Base-by-base conservation (phyloP, 1,284 basidiomycete species). In the Boletellus dicymbophilus region DNA sequence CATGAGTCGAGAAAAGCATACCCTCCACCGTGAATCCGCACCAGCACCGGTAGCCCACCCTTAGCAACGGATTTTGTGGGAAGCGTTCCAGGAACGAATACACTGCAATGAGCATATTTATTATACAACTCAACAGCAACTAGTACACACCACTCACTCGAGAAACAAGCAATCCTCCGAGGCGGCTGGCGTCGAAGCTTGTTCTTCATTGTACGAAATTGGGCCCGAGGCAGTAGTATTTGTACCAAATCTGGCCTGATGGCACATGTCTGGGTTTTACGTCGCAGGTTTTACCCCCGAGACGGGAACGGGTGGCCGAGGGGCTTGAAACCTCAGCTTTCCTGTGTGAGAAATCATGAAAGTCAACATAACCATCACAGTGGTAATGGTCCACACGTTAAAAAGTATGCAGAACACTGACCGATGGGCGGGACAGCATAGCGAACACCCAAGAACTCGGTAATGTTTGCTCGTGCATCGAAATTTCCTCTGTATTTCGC, bases 11-110 rank as follows among this genome's bases (percentile, higher is more conserved):
- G 4, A 3, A n/a, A 33, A 37, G 4, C 55, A 3, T 40, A 60
- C 59, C 59, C 58, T 41, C 59, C 58, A n/a, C 57, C 58, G 9
- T 62, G 59, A 46, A 59, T 59, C 59, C 59, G 60, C 3, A 62
- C 44, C 21, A 59, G 13, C 4, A 59, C 58, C 27, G 59, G 58
- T 12, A 59, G 36, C 5, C 46, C 46, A 1, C 33, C 39, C 0
- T 11, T 13, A 13, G 18, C 8, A 9, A 33, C 37, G 4, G 31
- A 16, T 13, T 44, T 37, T 9, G 15, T 10, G 4, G 49, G 33
- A 0, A 57, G 33, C 10, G 21, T 34, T 21, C 54, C 59, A 1
- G 59, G 48, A 0, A 54, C 27, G 26, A 61, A 51, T 5, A 59
- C 59, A 13, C 58, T 59, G 6, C n/a, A n/a, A n/a, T 20, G 7